Conservation (phyloP, 2,329 filamentous ascomycete genomes). For the Parasarocladium wereldwijsianum region DNA sequence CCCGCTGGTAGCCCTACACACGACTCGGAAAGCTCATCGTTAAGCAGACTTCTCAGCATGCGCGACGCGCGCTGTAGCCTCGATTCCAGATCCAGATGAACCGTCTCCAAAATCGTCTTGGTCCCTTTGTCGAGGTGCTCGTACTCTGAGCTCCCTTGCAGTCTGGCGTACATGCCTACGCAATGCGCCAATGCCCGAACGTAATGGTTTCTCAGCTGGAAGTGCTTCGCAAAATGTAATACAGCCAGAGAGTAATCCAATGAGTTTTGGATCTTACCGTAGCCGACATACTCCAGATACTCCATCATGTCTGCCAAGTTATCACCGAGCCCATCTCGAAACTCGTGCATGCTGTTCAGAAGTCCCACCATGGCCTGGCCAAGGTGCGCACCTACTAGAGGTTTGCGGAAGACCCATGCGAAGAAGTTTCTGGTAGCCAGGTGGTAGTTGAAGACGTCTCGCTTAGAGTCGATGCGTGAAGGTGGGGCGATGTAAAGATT, state of each 20-base stretch:
- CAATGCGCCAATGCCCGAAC: conserved; percentile 63
- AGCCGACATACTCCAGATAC: conserved; percentile 57
- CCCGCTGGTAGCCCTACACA: conserved; percentile 48
- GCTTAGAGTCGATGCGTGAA: too few relatives aligned
- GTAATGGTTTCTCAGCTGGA: conserved; percentile 50
- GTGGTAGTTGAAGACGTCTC: conserved; percentile 51
- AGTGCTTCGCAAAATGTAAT: conserved; percentile 52
- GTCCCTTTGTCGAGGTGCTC: conserved; percentile 38
- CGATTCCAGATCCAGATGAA: conserved; percentile 49
- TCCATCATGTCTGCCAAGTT: conserved; percentile 46
- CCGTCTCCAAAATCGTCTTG: conserved; percentile 48
- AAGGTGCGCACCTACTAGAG: conserved; percentile 53
- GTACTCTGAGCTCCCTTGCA: conserved; percentile 44
- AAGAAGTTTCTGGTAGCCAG: conserved; percentile 62
- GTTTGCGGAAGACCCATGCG: conserved; percentile 50
- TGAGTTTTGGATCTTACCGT: conserved; percentile 49
- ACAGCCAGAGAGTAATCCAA: conserved; percentile 55
- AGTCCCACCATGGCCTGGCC: conserved; percentile 49
- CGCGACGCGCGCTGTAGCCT: conserved; percentile 41
- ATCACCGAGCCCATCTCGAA: conserved; percentile 33
- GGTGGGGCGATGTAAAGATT: conserved; percentile 60
- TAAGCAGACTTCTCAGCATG: conserved; percentile 52
- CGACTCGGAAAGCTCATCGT: conserved; percentile 52
- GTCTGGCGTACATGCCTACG: conserved; percentile 56
- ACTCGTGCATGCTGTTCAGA: conserved; percentile 49